Percentiles rank a stretch among this genome's conserved stretches.
Conservation (phyloP, 352 stramenopile genomes). For the Globisporangium ultimum region DNA sequence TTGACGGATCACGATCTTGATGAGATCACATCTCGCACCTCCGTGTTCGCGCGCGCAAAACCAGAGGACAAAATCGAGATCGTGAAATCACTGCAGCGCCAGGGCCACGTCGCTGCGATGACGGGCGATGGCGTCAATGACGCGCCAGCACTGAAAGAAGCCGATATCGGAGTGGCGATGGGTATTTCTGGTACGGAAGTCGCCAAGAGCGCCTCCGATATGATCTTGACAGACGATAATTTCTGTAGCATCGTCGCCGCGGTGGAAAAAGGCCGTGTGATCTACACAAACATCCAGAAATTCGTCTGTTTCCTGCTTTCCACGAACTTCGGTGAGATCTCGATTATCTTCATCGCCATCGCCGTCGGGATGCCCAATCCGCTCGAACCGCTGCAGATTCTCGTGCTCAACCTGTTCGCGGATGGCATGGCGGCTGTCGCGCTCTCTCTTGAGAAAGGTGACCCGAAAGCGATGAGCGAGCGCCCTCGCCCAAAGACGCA, state of each 20-base stretch:
- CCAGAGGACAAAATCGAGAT: conserved; percentile 96
- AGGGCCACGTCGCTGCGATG: conserved; percentile 90
- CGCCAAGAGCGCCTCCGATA: conserved; percentile 97
- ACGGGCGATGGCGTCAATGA: conserved; percentile 99
- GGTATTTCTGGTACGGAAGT: conserved; percentile 97
- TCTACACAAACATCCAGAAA: conserved; percentile 98
- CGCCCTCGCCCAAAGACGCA: conserved; percentile 52
- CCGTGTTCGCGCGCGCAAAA: conserved; percentile 95
- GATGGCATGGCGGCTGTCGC: conserved; percentile 84
- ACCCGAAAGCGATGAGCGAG: conserved; percentile 63
- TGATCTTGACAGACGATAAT: conserved; percentile 98
- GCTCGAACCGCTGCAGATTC: conserved; percentile 95
- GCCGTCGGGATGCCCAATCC: conserved; percentile 68
- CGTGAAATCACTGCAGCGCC: conserved; percentile 92
- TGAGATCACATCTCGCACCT: conserved; percentile 66
- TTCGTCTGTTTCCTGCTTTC: conserved; percentile 98
- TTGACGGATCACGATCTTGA: conserved; percentile 80
- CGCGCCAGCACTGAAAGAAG: conserved; percentile 94
- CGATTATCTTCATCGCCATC: conserved; percentile 74
- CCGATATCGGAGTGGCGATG: conserved; percentile 96
- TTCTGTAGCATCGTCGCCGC: conserved; percentile 97
- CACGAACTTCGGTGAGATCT: conserved; percentile 95
- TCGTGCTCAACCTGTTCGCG: conserved; percentile 99
- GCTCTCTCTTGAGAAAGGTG: conserved; percentile 67
- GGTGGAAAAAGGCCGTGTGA: conserved; percentile 94